Conservation (phyloP, 2,329 filamentous ascomycete genomes). For the Scopulariopsis brevicaulis region DNA sequence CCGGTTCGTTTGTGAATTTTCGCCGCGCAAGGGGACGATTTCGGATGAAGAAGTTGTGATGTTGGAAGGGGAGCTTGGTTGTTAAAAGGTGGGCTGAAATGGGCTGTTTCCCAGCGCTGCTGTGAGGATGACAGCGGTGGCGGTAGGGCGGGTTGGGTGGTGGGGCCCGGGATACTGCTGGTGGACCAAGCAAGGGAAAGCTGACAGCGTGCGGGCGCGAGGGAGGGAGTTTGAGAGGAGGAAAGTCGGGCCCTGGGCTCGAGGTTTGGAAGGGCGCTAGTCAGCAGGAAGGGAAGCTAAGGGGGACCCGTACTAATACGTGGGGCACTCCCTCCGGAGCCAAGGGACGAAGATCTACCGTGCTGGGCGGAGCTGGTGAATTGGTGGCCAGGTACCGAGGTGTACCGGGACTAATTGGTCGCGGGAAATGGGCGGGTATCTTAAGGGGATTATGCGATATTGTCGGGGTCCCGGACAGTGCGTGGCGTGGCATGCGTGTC, state of each 20-base stretch:
- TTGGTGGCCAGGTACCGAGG: neutral
- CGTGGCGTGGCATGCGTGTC: neutral
- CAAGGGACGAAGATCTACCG: neutral
- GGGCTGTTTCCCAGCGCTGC: neutral
- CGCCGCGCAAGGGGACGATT: conserved; percentile 5
- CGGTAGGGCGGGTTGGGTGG: neutral
- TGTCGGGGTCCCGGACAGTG: conserved; percentile 1
- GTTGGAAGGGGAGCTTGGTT: neutral
- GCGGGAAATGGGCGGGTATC: neutral
- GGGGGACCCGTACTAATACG: neutral
- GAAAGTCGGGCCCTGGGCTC: neutral
- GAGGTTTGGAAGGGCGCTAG: neutral
- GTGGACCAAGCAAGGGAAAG: neutral
- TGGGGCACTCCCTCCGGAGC: neutral
- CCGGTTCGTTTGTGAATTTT: conserved; percentile 5
- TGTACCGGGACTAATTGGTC: neutral
- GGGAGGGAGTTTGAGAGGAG: neutral
- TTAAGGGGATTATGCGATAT: conserved; percentile 5
- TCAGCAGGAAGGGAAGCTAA: neutral
- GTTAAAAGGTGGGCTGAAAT: neutral
- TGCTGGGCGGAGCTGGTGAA: neutral
- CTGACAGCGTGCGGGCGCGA: neutral
- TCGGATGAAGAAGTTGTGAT: neutral
- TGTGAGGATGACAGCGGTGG: neutral
- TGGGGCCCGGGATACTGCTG: neutral